A percentile compares a stretch with the other conserved stretches of the same genome.
Conservation (phyloP, 768 basidiomycete species). For the Kwoniella europaea region DNA sequence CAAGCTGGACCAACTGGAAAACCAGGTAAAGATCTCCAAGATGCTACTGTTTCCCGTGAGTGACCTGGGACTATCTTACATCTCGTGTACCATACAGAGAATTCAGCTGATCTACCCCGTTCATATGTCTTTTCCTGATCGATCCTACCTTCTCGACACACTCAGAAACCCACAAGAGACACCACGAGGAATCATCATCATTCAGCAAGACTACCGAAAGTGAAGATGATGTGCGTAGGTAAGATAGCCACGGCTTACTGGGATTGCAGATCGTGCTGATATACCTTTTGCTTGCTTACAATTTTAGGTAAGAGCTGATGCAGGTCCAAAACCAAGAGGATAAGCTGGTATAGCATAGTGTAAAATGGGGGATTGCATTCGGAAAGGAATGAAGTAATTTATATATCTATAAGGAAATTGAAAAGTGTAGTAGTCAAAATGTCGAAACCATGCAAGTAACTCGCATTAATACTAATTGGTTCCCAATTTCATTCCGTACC, state of each 20-base stretch:
- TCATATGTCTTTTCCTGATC: background rate
- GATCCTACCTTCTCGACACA: background rate
- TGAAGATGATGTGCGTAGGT: slow-evolving; percentile 19
- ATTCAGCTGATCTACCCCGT: too few relatives aligned
- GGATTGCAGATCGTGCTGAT: slow-evolving; percentile 2
- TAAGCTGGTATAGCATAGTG: background rate
- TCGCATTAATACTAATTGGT: too few relatives aligned
- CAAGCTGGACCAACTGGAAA: slow-evolving; percentile 41
- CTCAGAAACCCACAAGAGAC: slow-evolving; percentile 20
- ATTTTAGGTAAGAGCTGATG: slow-evolving; percentile 2
- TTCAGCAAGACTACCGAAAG: slow-evolving; percentile 11
- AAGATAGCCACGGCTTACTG: background rate
- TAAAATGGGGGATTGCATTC: background rate
- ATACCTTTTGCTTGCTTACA: background rate
- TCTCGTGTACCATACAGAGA: background rate
- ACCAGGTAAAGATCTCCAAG: slow-evolving; percentile 48
- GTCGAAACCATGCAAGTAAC: too few relatives aligned
- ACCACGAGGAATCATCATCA: slow-evolving; percentile 7
- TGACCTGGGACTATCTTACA: background rate
- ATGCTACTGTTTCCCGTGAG: slow-evolving; percentile 46
- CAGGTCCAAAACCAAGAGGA: background rate
- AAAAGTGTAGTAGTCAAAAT: too few relatives aligned
- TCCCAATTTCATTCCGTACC: too few relatives aligned
- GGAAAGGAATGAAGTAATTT: too few relatives aligned
- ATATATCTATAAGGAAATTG: too few relatives aligned